Conservation (phyloP, 371 early-diverging fungal genomes). For the Zancudomyces culisetae region DNA sequence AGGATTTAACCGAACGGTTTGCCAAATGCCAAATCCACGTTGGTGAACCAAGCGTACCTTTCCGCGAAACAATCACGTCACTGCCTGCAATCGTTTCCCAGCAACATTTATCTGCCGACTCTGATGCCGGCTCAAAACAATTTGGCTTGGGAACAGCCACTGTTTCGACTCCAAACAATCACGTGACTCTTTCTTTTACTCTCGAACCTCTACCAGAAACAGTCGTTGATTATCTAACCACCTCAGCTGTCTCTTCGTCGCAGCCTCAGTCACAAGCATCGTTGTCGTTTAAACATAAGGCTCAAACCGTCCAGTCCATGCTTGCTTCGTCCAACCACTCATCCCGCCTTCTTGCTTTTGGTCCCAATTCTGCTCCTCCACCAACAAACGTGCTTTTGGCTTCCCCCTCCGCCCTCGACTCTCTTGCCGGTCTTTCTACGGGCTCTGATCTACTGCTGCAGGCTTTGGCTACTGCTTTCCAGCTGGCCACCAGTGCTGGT, state of each 20-base stretch:
- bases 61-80: constrained; percentile 90
- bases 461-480: constrained; percentile 79
- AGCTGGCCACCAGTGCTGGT: constrained; percentile 71
- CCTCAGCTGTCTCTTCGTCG: no score
- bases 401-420: no score
- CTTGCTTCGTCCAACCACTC: no score
- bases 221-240: constrained; percentile 38
- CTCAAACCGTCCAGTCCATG: no score
- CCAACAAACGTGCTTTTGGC: no score
- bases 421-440: no score
- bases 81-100: not conserved
- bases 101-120: not conserved
- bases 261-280: no score
- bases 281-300: no score
- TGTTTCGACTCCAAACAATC: constrained; percentile 43
- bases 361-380: no score
- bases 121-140: not conserved
- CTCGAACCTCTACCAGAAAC: constrained; percentile 61
- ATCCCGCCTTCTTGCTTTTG: no score
- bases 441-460: no score
- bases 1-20: constrained; percentile 82
- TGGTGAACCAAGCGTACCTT: constrained; percentile 92
- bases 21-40: constrained; percentile 84
- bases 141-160: no score
- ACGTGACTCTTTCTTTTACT: constrained; percentile 46